Evolutionary conservation across 2,329 filamentous ascomycete species (phyloP).

Genomic region (Sporothrix phasma): DNA sequence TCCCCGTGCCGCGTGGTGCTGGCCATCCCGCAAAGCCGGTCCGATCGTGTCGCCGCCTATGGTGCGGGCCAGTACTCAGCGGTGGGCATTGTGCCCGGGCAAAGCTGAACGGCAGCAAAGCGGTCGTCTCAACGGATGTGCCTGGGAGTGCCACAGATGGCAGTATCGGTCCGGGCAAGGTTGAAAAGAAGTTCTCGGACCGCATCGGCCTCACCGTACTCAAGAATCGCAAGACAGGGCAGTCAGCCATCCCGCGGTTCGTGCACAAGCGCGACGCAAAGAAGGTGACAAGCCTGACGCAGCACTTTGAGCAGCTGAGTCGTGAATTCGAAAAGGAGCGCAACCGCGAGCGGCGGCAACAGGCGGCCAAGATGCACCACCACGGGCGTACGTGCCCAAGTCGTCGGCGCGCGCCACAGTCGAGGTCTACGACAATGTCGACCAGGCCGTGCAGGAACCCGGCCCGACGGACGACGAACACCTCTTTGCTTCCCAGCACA

Average conservation of each 20-base stretch:
- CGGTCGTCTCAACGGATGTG: background rate
- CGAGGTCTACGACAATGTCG: constrained; percentile 88
- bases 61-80: constrained; percentile 44
- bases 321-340: constrained; percentile 94
- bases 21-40: constrained; percentile 36
- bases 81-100: constrained; percentile 35
- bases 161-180: constrained; percentile 5
- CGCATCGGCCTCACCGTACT: constrained; percentile 56
- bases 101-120: constrained; percentile 9
- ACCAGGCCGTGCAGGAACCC: constrained; percentile 81
- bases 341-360: constrained; percentile 70
- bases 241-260: constrained; percentile 83
- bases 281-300: constrained; percentile 82
- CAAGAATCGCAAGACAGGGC: constrained; percentile 47
- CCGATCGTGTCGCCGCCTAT: constrained; percentile 42
- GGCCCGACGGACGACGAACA: constrained; percentile 56
- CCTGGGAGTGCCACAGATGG: background rate
- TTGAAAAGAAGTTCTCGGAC: constrained; percentile 69
- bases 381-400: constrained; percentile 71
- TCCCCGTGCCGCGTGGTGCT: constrained; percentile 17
- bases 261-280: constrained; percentile 64
- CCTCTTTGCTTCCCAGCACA: constrained; percentile 4
- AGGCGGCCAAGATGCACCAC: constrained; percentile 62
- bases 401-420: constrained; percentile 93
- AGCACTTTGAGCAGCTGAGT: constrained; percentile 93